Evolutionary conservation across 2,329 filamentous ascomycete species (phyloP).

Genomic region (Epichloe scottii): DNA sequence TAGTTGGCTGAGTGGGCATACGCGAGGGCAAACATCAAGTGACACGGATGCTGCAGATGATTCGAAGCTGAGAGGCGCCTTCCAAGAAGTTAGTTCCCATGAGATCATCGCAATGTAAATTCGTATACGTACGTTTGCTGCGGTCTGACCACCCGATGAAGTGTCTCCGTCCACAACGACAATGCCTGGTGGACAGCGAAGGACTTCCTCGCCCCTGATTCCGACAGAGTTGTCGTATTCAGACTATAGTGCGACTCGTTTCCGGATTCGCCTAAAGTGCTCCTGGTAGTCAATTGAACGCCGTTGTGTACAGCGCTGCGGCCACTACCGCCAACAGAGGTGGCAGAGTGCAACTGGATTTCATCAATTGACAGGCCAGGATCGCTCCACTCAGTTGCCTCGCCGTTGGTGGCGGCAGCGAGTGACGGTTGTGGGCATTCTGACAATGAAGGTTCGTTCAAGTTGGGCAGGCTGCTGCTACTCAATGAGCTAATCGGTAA

Average conservation of each 20-base stretch:
- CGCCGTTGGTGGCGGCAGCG: background rate
- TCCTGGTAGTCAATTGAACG: background rate
- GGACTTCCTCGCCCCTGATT: background rate
- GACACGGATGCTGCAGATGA: conserved; percentile 6
- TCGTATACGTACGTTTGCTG: conserved; percentile 9
- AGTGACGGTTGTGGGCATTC: conserved; percentile 2
- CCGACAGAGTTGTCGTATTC: background rate
- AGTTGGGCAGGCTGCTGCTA: conserved; percentile 2
- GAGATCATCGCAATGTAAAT: background rate
- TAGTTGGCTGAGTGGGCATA: conserved; percentile 6
- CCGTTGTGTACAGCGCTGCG: background rate
- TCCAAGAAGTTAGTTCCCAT: conserved; percentile 10
- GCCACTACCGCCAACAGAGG: background rate
- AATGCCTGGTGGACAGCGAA: background rate
- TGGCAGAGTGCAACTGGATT: background rate
- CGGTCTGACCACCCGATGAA: background rate
- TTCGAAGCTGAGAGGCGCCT: conserved; percentile 8
- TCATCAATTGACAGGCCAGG: background rate
- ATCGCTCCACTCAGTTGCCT: background rate
- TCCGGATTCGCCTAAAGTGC: background rate
- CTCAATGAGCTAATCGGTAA: conserved; percentile 15
- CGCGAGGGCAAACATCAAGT: conserved; percentile 7
- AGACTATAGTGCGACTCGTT: background rate
- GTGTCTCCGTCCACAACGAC: background rate
- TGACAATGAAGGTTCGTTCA: conserved; percentile 3